phyloP scores from a whole-genome alignment of 768 basidiomycete species.

The Tubosaeta sp. region DNA sequence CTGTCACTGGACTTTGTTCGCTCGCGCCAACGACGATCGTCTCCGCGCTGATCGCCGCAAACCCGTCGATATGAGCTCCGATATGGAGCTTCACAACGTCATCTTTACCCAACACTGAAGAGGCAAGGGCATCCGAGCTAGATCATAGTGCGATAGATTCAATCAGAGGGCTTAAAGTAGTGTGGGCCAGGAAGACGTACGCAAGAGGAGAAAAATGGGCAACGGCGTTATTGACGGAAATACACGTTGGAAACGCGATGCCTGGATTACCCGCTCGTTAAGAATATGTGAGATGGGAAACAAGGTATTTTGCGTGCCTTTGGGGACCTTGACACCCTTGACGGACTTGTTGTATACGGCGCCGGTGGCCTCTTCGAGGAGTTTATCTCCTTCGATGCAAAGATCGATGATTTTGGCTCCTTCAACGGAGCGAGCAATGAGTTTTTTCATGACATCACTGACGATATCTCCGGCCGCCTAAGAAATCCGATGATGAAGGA shows the following conservation, averaged over 20 bases:
- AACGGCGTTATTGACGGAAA: constrained; percentile 94
- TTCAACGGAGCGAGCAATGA: constrained; percentile 70
- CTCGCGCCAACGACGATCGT: constrained; percentile 87
- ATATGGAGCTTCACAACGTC: constrained; percentile 97
- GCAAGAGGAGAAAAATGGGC: constrained; percentile 96
- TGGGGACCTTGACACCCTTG: constrained; percentile 83
- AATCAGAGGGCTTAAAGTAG: constrained; percentile 1
- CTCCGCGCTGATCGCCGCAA: constrained; percentile 90
- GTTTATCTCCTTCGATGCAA: constrained; percentile 89
- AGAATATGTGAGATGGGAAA: not conserved
- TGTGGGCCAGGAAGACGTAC: constrained; percentile 44
- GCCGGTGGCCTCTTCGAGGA: constrained; percentile 81
- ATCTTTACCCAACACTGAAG: constrained; percentile 66
- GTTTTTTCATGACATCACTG: constrained; percentile 76
- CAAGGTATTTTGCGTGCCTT: constrained; percentile 54
- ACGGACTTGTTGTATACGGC: constrained; percentile 87
- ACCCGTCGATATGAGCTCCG: constrained; percentile 97
- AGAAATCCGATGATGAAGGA: constrained; percentile 13
- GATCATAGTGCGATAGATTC: constrained; percentile 26
- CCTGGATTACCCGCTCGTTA: constrained; percentile 41
- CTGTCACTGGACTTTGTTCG: constrained; percentile 70
- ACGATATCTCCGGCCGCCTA: constrained; percentile 92
- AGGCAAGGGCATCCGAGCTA: constrained; percentile 72
- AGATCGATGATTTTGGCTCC: constrained; percentile 89
- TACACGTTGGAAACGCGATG: constrained; percentile 88